phyloP scores from a whole-genome alignment of 2,329 filamentous ascomycete genomes.

The Exophiala bonariae region DNA sequence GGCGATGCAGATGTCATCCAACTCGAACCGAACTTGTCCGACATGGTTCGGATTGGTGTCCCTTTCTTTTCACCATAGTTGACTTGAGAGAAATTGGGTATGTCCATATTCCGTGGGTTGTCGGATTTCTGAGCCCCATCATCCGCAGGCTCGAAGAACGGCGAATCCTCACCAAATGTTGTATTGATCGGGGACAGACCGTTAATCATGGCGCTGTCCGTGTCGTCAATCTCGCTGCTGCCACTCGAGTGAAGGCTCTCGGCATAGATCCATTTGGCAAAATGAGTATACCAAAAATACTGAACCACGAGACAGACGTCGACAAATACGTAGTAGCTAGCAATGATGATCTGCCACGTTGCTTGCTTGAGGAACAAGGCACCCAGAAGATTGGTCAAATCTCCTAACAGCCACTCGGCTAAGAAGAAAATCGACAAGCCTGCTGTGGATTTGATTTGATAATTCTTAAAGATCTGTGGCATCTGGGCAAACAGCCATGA shows the following conservation, averaged over 20 bases:
- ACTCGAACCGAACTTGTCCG: constrained; percentile 16
- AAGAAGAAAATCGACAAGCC: constrained; percentile 67
- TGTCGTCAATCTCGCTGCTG: constrained; percentile 30
- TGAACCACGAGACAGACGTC: constrained; percentile 63
- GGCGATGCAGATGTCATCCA: constrained; percentile 36
- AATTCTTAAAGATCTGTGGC: constrained; percentile 70
- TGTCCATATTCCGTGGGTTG: constrained; percentile 13
- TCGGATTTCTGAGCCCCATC: constrained; percentile 14
- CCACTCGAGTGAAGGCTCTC: constrained; percentile 31
- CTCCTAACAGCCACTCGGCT: constrained; percentile 65
- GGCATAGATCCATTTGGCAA: constrained; percentile 49
- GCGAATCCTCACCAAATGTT: constrained; percentile 24
- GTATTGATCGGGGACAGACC: constrained; percentile 38
- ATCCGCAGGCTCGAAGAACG: constrained; percentile 8
- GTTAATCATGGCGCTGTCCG: constrained; percentile 35
- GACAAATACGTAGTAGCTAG: constrained; percentile 66
- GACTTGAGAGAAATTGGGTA: constrained; percentile 22
- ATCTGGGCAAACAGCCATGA: constrained; percentile 70
- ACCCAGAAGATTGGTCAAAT: constrained; percentile 63
- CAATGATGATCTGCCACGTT: constrained; percentile 65
- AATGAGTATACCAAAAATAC: constrained; percentile 65
- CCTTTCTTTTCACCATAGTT: constrained; percentile 27
- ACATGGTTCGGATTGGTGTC: background rate
- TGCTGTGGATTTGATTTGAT: constrained; percentile 62
- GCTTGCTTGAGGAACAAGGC: constrained; percentile 65